A percentile compares a stretch with the other conserved stretches of the same genome.
Evolutionary conservation across 202 grass and related monocot species (phyloP).

Genomic region (Dendrocalamus latiflorus): DNA sequence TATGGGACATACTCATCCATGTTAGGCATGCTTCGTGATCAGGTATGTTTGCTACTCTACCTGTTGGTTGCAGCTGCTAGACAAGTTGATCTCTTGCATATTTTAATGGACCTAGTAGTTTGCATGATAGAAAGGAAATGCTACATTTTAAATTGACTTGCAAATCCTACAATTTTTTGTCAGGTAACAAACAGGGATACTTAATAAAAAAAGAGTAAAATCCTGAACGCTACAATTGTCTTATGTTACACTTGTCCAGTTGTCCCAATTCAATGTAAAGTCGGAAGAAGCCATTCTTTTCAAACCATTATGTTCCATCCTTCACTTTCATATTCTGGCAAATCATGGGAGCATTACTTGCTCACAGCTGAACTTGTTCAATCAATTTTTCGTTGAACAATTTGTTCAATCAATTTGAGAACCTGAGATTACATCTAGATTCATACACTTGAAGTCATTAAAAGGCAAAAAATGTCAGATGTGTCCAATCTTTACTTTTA

Average conservation of each 20-base stretch:
- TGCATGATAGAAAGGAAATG: neutral
- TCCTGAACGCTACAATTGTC: neutral
- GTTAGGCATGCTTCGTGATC: constrained; percentile 67
- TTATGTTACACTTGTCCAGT: neutral
- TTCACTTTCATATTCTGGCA: neutral
- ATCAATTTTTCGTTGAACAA: neutral
- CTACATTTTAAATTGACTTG: neutral
- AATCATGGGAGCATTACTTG: neutral
- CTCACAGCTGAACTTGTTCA: neutral
- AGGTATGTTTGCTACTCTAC: constrained; percentile 34
- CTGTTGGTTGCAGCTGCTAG: no score
- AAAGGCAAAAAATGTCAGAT: neutral
- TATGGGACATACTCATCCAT: constrained; percentile 55
- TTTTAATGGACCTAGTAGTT: neutral
- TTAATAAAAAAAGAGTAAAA: neutral
- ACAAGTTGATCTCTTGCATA: no score
- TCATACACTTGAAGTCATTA: neutral
- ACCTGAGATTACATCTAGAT: neutral
- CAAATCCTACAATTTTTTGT: neutral
- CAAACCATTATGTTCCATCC: neutral
- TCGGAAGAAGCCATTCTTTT: neutral
- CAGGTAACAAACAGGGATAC: neutral
- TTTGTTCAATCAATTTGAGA: neutral
- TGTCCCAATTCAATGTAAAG: neutral
- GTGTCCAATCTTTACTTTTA: neutral